Conservation (phyloP, 768 basidiomycete species). For the Tephrocybe sp. region DNA sequence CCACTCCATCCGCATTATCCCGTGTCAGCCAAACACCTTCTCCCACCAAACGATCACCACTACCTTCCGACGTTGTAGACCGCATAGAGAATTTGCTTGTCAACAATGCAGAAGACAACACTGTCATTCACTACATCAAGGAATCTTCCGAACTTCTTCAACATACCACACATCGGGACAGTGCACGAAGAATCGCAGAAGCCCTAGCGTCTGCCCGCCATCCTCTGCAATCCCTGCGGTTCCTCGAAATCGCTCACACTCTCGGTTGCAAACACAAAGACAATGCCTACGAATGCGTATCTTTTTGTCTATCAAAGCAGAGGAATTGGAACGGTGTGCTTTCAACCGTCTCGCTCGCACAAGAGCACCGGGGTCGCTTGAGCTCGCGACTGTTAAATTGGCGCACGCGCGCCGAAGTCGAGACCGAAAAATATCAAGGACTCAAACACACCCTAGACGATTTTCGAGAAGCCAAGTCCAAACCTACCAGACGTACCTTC, state of each 20-base stretch:
- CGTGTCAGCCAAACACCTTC: background rate
- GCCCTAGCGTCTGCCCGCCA: conserved; percentile 27
- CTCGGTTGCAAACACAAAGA: conserved; percentile 49
- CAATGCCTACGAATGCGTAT: conserved; percentile 57
- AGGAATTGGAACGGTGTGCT: conserved; percentile 52
- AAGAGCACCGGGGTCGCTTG: conserved; percentile 43
- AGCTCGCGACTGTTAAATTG: conserved; percentile 67
- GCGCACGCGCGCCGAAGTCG: conserved; percentile 59
- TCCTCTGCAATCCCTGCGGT: conserved; percentile 39
- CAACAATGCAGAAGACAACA: background rate
- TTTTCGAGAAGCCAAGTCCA: conserved; percentile 42
- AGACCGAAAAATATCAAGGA: conserved; percentile 44
- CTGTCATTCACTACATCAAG: conserved; percentile 16
- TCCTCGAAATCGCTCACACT: conserved; percentile 45
- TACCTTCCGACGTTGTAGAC: conserved; percentile 9
- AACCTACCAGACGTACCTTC: conserved; percentile 61
- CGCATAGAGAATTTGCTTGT: conserved; percentile 8
- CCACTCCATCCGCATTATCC: background rate
- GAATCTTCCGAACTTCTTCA: conserved; percentile 17
- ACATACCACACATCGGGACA: conserved; percentile 31
- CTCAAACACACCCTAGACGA: conserved; percentile 47
- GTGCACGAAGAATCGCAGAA: conserved; percentile 28
- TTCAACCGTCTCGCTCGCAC: conserved; percentile 44
- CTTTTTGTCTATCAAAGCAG: conserved; percentile 43
- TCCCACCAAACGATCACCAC: background rate